Evolutionary conservation across 257 asterid species (phyloP).

Genomic region (Fraxinus americana): DNA sequence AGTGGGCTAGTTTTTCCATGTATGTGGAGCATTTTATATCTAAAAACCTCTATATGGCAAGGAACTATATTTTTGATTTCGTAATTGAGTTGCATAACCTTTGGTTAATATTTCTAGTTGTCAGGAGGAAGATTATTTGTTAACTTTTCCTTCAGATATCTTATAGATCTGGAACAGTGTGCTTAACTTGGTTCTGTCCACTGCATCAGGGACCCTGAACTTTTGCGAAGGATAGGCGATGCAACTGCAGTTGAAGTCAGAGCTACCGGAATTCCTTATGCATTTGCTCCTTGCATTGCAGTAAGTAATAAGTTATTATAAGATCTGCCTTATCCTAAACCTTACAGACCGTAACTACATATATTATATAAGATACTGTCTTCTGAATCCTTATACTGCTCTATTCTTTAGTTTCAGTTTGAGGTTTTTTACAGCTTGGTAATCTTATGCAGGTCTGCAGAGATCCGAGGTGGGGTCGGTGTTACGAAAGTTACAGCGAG

Average conservation of each 20-base stretch:
- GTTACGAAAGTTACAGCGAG: conserved; percentile 93
- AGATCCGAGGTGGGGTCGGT: conserved; percentile 98
- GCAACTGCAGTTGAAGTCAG: conserved; percentile 88
- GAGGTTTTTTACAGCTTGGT: conserved; percentile 13
- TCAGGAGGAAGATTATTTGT: not conserved
- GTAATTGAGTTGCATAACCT: conserved; percentile 13
- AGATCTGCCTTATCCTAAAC: conserved; percentile 10
- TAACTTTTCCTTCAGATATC: not conserved
- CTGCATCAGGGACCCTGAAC: conserved; percentile 71
- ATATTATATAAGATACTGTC: not conserved
- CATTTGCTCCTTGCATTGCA: conserved; percentile 94
- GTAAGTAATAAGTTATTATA: conserved; percentile 44
- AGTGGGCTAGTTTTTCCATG: not conserved
- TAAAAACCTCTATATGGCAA: conserved; percentile 14
- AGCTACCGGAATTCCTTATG: conserved; percentile 91
- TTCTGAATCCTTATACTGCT: not conserved
- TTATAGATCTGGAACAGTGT: not conserved
- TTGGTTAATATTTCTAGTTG: not conserved
- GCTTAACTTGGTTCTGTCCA: conserved; percentile 11
- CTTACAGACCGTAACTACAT: conserved; percentile 2
- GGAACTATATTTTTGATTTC: not conserved
- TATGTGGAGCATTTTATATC: conserved; percentile 7
- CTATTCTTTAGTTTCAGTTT: conserved; percentile 7
- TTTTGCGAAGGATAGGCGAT: conserved; percentile 71
- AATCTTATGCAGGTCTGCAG: conserved; percentile 67